phyloP scores from a whole-genome alignment of 106 monocot species.

The Dactylorhiza incarnata region DNA sequence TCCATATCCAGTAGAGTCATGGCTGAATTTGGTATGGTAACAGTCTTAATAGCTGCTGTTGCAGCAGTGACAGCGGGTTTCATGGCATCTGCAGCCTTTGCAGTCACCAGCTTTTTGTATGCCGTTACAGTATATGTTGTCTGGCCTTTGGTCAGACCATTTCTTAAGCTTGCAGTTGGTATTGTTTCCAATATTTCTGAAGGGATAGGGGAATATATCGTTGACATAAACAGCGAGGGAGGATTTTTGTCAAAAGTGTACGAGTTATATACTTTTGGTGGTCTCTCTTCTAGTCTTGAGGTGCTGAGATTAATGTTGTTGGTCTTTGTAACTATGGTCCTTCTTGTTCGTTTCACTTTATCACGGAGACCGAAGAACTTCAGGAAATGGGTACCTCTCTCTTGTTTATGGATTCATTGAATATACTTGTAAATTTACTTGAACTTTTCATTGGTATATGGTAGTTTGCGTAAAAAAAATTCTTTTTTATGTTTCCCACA shows the following conservation, averaged over 20 bases:
- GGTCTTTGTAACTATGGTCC: conserved; percentile 68
- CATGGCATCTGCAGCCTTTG: conserved; percentile 71
- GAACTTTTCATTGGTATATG: neutral
- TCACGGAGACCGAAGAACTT: conserved; percentile 90
- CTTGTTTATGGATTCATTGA: conserved; percentile 7
- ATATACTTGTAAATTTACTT: neutral
- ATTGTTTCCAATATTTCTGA: conserved; percentile 49
- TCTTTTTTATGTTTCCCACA: neutral
- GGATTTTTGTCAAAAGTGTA: conserved; percentile 60
- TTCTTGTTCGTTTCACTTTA: conserved; percentile 71
- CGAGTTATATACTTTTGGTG: conserved; percentile 71
- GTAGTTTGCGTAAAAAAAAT: neutral
- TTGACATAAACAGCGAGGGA: conserved; percentile 63
- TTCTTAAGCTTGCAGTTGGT: conserved; percentile 49
- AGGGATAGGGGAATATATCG: conserved; percentile 56
- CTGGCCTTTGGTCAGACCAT: conserved; percentile 69
- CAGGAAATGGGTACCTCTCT: conserved; percentile 62
- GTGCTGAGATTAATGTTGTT: conserved; percentile 66
- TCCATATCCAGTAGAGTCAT: conserved; percentile 83
- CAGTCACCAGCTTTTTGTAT: conserved; percentile 62
- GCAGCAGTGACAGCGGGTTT: conserved; percentile 60
- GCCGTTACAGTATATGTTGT: conserved; percentile 45
- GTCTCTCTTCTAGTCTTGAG: conserved; percentile 72
- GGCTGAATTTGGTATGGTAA: conserved; percentile 74
- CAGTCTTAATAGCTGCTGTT: conserved; percentile 48